These are phyloP conservation scores for Rhizophagus sp. DNA, from an alignment of 192 early-diverging fungal species.

Conservation along the genomic window DNA sequence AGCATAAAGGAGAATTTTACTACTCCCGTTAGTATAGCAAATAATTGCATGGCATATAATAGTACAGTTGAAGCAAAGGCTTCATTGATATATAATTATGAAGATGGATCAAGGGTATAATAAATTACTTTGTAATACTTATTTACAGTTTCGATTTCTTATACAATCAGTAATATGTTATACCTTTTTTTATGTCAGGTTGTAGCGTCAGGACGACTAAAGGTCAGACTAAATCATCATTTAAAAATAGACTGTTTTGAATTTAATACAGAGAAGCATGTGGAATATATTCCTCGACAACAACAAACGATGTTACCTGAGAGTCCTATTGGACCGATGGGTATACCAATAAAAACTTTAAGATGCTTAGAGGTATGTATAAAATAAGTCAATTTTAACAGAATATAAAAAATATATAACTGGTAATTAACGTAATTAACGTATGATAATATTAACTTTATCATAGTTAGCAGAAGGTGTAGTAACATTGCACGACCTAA, in stretches of 20 bases:
- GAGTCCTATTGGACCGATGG: neutral
- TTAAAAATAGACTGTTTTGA: slow-evolving; percentile 13
- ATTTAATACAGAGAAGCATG: slow-evolving; percentile 2
- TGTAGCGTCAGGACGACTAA: slow-evolving; percentile 4
- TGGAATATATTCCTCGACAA: slow-evolving; percentile 2
- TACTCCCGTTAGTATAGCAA: neutral
- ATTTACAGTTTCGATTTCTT: neutral
- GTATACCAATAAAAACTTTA: slow-evolving; percentile 8
- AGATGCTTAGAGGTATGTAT: neutral
- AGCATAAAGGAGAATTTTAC: neutral
- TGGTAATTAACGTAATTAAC: neutral
- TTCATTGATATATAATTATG: slow-evolving; percentile 21
- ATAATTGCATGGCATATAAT: neutral
- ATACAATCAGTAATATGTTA: neutral
- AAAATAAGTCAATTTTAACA: no score
- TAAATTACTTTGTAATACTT: neutral
- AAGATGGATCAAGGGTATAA: slow-evolving; percentile 13
- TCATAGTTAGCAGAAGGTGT: slow-evolving; percentile 1
- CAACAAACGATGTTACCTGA: neutral
- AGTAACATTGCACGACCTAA: slow-evolving; percentile 6
- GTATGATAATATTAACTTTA: neutral
- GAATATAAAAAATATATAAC: neutral
- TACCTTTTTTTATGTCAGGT: neutral
- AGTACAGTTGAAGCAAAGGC: slow-evolving; percentile 6
- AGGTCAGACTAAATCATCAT: neutral